A percentile compares a stretch with the other conserved stretches of the same genome.
Evolutionary conservation across 1,284 basidiomycete genomes (phyloP).

Genomic region (Cryptococcus deneoformans): DNA sequence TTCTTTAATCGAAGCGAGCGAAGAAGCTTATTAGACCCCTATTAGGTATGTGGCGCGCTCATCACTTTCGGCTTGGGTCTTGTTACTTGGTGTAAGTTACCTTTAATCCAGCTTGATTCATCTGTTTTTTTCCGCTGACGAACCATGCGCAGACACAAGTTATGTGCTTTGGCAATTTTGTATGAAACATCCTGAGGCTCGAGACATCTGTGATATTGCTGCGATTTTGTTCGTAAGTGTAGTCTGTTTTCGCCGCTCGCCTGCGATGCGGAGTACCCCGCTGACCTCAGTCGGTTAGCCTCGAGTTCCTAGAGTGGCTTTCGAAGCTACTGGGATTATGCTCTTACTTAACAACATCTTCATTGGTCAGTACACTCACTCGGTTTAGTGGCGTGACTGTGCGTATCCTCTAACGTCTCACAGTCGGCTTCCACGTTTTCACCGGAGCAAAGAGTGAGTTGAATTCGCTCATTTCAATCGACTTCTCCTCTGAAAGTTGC

Average conservation of each 20-base stretch:
- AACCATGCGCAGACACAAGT: conserved; percentile 27
- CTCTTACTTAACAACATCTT: conserved; percentile 44
- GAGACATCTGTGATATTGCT: conserved; percentile 66
- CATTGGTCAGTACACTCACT: conserved; percentile 1
- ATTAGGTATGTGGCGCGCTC: conserved; percentile 49
- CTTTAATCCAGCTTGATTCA: neutral
- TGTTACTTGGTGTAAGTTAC: conserved; percentile 37
- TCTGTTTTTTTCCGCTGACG: neutral
- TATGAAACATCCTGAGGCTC: conserved; percentile 59
- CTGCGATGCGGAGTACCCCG: neutral
- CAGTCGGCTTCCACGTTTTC: conserved; percentile 49
- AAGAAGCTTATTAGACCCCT: conserved; percentile 8
- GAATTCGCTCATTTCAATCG: neutral
- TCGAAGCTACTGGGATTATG: conserved; percentile 38
- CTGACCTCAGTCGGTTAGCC: conserved; percentile 6
- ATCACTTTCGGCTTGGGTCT: conserved; percentile 60
- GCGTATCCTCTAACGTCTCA: neutral
- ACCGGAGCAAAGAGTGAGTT: conserved; percentile 40
- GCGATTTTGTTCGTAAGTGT: conserved; percentile 49
- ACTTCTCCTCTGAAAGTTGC: neutral
- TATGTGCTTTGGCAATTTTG: conserved; percentile 55
- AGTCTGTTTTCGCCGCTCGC: neutral
- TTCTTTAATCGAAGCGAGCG: conserved; percentile 12
- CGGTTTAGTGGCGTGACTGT: neutral
- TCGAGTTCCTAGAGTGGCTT: conserved; percentile 27